phyloP scores from a whole-genome alignment of 345 rosid genomes.

The Rhodamnia rubescens region DNA sequence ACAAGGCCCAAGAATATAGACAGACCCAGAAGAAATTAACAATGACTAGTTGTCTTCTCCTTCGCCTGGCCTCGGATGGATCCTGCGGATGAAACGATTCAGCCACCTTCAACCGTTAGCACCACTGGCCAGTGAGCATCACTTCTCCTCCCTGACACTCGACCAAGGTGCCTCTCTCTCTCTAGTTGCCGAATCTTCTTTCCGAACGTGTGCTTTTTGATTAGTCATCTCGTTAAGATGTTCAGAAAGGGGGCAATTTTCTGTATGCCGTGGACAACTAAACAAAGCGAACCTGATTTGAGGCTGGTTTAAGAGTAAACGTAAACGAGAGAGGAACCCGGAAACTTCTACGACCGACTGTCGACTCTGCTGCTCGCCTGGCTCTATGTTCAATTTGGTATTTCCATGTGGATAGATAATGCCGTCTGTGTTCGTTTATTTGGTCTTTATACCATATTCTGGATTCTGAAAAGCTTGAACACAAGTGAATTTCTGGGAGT shows the following conservation, averaged over 20 bases:
- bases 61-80: neutral
- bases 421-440: neutral
- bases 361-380: neutral
- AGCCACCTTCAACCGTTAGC: neutral
- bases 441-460: neutral
- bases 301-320: no score
- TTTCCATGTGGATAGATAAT: neutral
- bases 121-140: neutral
- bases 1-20: neutral
- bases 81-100: neutral
- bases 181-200: neutral
- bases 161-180: neutral
- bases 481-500: neutral
- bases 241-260: neutral
- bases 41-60: neutral
- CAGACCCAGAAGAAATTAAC: neutral
- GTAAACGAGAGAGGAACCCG: no score
- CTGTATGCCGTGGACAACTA: no score
- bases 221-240: neutral
- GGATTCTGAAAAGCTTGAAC: neutral
- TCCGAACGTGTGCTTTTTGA: neutral
- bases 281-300: no score
- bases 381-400: neutral
- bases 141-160: neutral
- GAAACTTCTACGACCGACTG: neutral